Evolutionary conservation across 192 early-diverging fungal species (phyloP).

Genomic region (Entophlyctis helioformis): DNA sequence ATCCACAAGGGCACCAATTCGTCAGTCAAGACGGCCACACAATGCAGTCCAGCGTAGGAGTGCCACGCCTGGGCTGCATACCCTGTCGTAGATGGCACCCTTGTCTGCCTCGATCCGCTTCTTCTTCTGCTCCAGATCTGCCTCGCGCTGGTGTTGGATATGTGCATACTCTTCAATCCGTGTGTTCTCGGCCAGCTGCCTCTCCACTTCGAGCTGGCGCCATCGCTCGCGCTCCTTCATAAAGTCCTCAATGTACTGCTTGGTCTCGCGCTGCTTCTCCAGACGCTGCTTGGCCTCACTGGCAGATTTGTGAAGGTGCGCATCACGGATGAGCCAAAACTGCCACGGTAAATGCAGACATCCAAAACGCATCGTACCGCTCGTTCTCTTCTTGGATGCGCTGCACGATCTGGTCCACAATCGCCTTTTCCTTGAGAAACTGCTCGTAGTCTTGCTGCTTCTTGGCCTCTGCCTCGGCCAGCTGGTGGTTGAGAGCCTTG

Average conservation of each 20-base stretch:
- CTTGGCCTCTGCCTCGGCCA: conserved; percentile 28
- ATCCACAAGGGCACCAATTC: not conserved
- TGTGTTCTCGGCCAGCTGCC: conserved; percentile 29
- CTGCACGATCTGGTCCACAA: conserved; percentile 44
- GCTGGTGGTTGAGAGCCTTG: conserved; percentile 31
- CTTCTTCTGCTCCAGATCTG: conserved; percentile 21
- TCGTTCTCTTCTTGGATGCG: conserved; percentile 32
- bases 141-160: conserved; percentile 24
- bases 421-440: conserved; percentile 45
- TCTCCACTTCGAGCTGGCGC: conserved; percentile 20
- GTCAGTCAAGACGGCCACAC: too few species aligned
- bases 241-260: conserved; percentile 40
- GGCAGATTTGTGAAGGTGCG: too few species aligned
- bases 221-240: conserved; percentile 32
- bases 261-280: conserved; percentile 44
- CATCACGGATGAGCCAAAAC: conserved; percentile 1
- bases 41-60: too few species aligned
- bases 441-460: conserved; percentile 38
- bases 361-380: not conserved
- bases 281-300: conserved; percentile 29
- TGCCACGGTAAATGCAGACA: not conserved
- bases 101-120: conserved; percentile 25
- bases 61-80: too few species aligned
- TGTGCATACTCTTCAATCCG: conserved; percentile 37
- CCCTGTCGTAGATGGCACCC: conserved; percentile 37